These are phyloP conservation scores for Aspergillus fijiensis DNA, from an alignment of 2,329 filamentous ascomycete genomes.

Conservation along the genomic window DNA sequence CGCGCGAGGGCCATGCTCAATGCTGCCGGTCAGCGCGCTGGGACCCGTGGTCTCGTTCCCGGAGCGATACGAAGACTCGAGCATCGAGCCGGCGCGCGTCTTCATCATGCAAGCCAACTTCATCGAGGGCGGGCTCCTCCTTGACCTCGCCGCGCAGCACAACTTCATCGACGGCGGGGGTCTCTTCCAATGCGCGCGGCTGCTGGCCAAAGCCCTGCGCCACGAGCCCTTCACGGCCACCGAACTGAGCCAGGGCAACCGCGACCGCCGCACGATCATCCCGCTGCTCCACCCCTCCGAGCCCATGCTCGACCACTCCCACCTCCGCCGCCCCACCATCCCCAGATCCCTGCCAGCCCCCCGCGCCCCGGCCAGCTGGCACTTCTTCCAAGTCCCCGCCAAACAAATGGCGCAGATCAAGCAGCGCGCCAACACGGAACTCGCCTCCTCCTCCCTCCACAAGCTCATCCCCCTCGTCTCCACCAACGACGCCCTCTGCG, in stretches of 20 bases:
- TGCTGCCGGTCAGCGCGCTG: slow-evolving; percentile 31
- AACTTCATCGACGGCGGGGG: slow-evolving; percentile 18
- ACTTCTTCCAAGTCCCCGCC: neutral
- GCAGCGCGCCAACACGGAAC: neutral
- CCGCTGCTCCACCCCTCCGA: slow-evolving; percentile 8
- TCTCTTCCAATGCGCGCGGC: slow-evolving; percentile 1
- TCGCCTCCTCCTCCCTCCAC: neutral
- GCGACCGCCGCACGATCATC: slow-evolving; percentile 9
- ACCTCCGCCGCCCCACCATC: neutral
- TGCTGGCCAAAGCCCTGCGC: slow-evolving; percentile 9
- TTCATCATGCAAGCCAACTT: slow-evolving; percentile 22
- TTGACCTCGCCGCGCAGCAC: slow-evolving; percentile 17
- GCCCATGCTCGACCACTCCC: slow-evolving; percentile 10
- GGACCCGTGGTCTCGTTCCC: slow-evolving; percentile 26
- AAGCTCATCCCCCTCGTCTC: neutral
- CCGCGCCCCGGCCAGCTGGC: neutral
- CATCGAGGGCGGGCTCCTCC: slow-evolving; percentile 19
- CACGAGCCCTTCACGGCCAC: neutral
- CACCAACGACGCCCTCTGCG: slow-evolving; percentile 7
- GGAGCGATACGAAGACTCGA: slow-evolving; percentile 18
- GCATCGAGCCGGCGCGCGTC: slow-evolving; percentile 9
- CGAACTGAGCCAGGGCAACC: slow-evolving; percentile 9
- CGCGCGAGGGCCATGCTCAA: slow-evolving; percentile 22
- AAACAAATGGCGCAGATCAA: neutral
- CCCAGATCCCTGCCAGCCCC: neutral